Evolutionary conservation across 1,284 basidiomycete genomes (phyloP), one percentile per base, ranked within the genome.

Genomic region (Mycosarcoma maydis): DNA sequence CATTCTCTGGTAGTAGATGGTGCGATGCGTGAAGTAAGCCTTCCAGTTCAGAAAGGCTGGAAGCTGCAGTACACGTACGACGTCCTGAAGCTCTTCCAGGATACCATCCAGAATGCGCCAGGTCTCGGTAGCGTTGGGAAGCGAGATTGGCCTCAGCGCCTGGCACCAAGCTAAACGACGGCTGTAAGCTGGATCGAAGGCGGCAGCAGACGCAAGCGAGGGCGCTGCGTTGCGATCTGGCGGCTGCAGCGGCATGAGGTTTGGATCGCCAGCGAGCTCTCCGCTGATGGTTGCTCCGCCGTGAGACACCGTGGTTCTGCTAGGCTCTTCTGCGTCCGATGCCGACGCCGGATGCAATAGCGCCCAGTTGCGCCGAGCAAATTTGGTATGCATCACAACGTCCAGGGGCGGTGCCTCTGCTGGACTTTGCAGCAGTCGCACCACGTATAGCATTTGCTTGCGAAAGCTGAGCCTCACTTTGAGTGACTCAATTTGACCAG

Each of bases 121-220:
- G 0, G 86, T 86, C 4, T 85, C 80, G 13, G 84, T 80, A 39
- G 86, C 83, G 1, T 84, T 69, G 0, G 87, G 87, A 0, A 90
- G 76, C 4, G 85, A 80, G 16, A 90, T 83, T 3, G 87, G 83
- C 14, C 88, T 87, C 7, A 91, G 86, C 0, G 92, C 92, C 77
- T 91, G 88, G 60, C 87, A 88, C 33, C 88, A 89, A 23, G 88
- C 88, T 0, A 94, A 84, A 42, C 86, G 85, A 6, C 90, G 87
- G 3, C 87, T 86, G 43, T 92, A 87, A 36, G 87, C 84, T 4
- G 90, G 87, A 76, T 90, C 90, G 55, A 93, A 90, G 0, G 87
- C 87, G 0, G 85, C 82, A 23, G 77, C 80, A 0, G 87, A 88
- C 0, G 85, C 83, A 1, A 89, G 89, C 17, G 83, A 81, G 2